A percentile compares a stretch with the other conserved stretches of the same genome.
phyloP scores from a whole-genome alignment of 2,329 filamentous ascomycete genomes.

The Hypoxylon sp. region DNA sequence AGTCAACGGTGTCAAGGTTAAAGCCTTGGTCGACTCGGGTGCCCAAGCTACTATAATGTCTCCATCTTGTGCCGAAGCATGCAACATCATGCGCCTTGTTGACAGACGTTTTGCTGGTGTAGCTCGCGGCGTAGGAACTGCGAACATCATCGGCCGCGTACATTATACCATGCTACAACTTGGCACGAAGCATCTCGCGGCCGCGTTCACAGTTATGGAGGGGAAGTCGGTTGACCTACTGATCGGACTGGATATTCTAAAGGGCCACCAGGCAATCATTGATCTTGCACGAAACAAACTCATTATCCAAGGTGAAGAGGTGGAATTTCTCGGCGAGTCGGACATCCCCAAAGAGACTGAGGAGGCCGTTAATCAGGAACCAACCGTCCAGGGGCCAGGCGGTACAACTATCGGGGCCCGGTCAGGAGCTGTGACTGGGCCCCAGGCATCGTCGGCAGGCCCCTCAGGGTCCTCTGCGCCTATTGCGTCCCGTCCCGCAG shows the following conservation, averaged over 20 bases:
- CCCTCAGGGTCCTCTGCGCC: slow-evolving; percentile 47
- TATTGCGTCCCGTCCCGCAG: slow-evolving; percentile 43
- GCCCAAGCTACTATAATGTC: slow-evolving; percentile 99
- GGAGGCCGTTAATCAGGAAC: slow-evolving; percentile 80
- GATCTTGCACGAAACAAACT: slow-evolving; percentile 88
- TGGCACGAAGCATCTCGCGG: slow-evolving; percentile 86
- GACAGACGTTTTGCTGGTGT: slow-evolving; percentile 93
- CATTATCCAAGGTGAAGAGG: slow-evolving; percentile 87
- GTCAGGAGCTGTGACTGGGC: slow-evolving; percentile 79
- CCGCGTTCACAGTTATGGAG: slow-evolving; percentile 99
- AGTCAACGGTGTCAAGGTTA: slow-evolving; percentile 92
- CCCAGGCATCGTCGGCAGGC: slow-evolving; percentile 52
- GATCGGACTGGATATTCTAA: slow-evolving; percentile 95
- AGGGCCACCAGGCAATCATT: slow-evolving; percentile 92
- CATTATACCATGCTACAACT: slow-evolving; percentile 97
- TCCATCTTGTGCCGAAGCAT: slow-evolving; percentile 87
- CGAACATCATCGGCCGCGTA: slow-evolving; percentile 92
- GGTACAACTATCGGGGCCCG: slow-evolving; percentile 90
- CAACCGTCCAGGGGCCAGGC: slow-evolving; percentile 84
- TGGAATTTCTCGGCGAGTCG: slow-evolving; percentile 90
- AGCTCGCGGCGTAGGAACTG: slow-evolving; percentile 92
- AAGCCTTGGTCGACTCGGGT: slow-evolving; percentile 96
- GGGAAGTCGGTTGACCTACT: slow-evolving; percentile 95
- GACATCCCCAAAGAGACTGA: slow-evolving; percentile 91
- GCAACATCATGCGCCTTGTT: slow-evolving; percentile 95